Evolutionary conservation across 176 grass and related monocot species (phyloP).

Genomic region (Avena sativa): DNA sequence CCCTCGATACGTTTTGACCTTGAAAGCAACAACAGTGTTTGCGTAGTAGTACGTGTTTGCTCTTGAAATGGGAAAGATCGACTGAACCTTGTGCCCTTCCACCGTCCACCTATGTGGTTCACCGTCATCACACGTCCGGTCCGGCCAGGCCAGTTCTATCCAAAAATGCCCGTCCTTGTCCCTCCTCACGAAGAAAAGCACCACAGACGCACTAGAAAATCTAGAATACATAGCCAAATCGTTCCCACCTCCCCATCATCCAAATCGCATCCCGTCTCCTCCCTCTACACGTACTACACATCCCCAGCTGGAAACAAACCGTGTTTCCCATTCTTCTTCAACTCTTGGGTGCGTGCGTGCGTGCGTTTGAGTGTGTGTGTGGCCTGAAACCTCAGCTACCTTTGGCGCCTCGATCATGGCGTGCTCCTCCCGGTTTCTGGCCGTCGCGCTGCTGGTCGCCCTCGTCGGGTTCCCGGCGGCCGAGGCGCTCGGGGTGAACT

Average conservation of each 20-base stretch:
- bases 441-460: not conserved
- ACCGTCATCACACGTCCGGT: constrained; percentile 49
- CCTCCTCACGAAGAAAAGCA: constrained; percentile 30
- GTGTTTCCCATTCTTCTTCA: not conserved
- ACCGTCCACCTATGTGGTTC: constrained; percentile 47
- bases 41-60: not conserved
- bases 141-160: constrained; percentile 36
- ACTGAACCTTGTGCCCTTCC: constrained; percentile 37
- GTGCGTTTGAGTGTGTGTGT: not conserved
- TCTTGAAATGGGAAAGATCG: constrained; percentile 14
- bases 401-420: constrained; percentile 26
- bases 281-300: not conserved
- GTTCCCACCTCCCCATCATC: constrained; percentile 35
- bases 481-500: constrained; percentile 72
- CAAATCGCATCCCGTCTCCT: constrained; percentile 19
- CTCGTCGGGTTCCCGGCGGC: not conserved
- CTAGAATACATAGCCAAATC: constrained; percentile 1
- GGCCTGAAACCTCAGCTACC: not conserved
- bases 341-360: not conserved
- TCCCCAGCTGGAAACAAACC: not conserved
- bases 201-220: constrained; percentile 29
- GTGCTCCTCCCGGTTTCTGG: not conserved
- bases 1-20: not conserved
- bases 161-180: constrained; percentile 50
- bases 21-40: not conserved